These are phyloP conservation scores for Globisporangium middletonii DNA, from an alignment of 352 stramenopile species.

Conservation along the genomic window DNA sequence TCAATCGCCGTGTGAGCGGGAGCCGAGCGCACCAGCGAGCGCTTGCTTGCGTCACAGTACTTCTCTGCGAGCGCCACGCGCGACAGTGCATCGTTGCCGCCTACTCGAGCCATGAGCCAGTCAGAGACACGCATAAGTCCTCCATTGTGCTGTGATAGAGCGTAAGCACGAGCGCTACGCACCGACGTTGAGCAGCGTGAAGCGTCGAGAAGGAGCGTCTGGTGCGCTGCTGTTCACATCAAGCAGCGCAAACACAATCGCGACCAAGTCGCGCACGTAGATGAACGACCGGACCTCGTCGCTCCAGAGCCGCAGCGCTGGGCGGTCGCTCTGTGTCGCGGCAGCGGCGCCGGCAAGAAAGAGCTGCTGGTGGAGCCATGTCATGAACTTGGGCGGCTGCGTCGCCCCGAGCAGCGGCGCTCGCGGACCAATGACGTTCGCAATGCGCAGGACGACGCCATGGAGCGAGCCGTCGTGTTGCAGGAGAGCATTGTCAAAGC, in stretches of 20 bases:
- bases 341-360: conserved; percentile 5
- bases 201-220: not conserved
- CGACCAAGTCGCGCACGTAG: conserved; percentile 41
- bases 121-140: not conserved
- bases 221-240: not conserved
- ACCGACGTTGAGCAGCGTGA: conserved; percentile 48
- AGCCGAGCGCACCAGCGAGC: conserved; percentile 1
- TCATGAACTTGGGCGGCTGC: conserved; percentile 48
- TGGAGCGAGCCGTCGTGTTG: conserved; percentile 5
- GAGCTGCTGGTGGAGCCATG: conserved; percentile 53
- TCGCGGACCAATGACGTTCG: conserved; percentile 47
- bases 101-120: conserved; percentile 13
- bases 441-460: conserved; percentile 38
- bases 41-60: conserved; percentile 21
- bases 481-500: conserved; percentile 40
- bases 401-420: conserved; percentile 29
- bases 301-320: conserved; percentile 39
- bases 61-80: conserved; percentile 34
- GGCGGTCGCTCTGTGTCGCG: not conserved
- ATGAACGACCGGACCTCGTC: conserved; percentile 66
- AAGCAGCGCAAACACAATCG: conserved; percentile 30
- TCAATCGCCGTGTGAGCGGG: conserved; percentile 14
- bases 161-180: conserved; percentile 3
- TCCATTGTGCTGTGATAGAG: not conserved
- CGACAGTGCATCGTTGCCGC: conserved; percentile 37